Evolutionary conservation across 2,329 filamentous ascomycete genomes (phyloP).

Genomic region (Cryphonectria nitschkei): DNA sequence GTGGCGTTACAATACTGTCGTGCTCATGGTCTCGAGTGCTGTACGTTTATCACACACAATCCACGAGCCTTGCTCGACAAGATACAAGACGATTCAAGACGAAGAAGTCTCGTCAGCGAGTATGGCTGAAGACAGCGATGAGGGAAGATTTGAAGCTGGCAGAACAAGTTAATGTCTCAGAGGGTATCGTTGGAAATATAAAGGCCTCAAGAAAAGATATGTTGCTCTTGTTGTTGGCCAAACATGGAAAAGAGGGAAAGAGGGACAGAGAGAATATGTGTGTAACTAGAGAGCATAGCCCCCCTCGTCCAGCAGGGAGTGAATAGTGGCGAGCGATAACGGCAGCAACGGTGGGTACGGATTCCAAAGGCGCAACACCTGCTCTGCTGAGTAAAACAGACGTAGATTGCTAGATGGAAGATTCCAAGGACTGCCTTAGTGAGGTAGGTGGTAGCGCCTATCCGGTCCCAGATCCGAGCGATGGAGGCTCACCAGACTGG

Average conservation of each 20-base stretch:
- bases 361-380: constrained; percentile 15
- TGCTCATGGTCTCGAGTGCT: neutral
- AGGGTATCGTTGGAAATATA: neutral
- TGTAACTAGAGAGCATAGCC: neutral
- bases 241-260: neutral
- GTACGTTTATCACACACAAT: neutral
- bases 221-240: constrained; percentile 1
- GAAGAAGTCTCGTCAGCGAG: neutral
- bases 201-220: neutral
- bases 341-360: constrained; percentile 15
- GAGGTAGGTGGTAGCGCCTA: constrained; percentile 28
- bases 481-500: constrained; percentile 6
- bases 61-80: neutral
- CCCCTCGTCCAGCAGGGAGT: constrained; percentile 3
- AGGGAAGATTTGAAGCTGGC: neutral
- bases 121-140: neutral
- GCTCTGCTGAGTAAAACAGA: constrained; percentile 20
- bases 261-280: neutral
- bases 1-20: constrained; percentile 3
- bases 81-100: neutral
- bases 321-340: constrained; percentile 15
- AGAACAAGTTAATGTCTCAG: neutral
- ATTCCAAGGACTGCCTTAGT: constrained; percentile 24
- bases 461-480: constrained; percentile 20
- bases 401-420: constrained; percentile 9